A percentile compares a stretch with the other conserved stretches of the same genome.
Evolutionary conservation across 768 basidiomycete species (phyloP).

Genomic region (Leccinum olivaceopallidum): DNA sequence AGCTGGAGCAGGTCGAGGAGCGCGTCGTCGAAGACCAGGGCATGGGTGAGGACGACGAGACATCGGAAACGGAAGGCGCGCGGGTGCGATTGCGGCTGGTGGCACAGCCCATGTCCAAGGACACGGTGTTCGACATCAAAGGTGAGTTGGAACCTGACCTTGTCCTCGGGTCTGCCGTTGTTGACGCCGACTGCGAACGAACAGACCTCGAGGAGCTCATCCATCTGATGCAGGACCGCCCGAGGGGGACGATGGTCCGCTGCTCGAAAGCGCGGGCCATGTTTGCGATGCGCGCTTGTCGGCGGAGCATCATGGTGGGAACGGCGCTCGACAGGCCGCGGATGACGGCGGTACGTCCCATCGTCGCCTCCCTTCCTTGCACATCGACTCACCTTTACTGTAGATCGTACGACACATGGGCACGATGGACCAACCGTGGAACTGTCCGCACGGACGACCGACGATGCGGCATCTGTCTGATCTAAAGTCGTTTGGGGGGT

Average conservation of each 20-base stretch:
- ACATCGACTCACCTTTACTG: too few species aligned
- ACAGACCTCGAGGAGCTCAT: conserved; percentile 93
- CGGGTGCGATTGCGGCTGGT: conserved; percentile 55
- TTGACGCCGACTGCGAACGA: too few species aligned
- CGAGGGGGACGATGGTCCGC: conserved; percentile 80
- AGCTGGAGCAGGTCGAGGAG: conserved; percentile 61
- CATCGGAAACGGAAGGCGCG: neutral
- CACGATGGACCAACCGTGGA: conserved; percentile 84
- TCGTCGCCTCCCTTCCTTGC: neutral
- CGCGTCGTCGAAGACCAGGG: conserved; percentile 2
- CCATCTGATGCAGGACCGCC: conserved; percentile 77
- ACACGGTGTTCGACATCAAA: conserved; percentile 85
- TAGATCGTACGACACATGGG: conserved; percentile 83
- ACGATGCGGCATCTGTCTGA: conserved; percentile 79
- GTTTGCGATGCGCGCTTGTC: conserved; percentile 96
- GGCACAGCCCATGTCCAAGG: conserved; percentile 91
- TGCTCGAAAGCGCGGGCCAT: conserved; percentile 92
- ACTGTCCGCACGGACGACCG: conserved; percentile 84
- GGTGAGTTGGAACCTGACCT: conserved; percentile 43
- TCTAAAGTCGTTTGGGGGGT: conserved; percentile 35
- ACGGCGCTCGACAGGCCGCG: conserved; percentile 73
- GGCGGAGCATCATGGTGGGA: conserved; percentile 97
- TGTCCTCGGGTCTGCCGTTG: too few species aligned
- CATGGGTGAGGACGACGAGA: neutral
- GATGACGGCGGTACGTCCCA: conserved; percentile 67